Conservation (phyloP, 306 rosid species). For the Albizia julibrissin region DNA sequence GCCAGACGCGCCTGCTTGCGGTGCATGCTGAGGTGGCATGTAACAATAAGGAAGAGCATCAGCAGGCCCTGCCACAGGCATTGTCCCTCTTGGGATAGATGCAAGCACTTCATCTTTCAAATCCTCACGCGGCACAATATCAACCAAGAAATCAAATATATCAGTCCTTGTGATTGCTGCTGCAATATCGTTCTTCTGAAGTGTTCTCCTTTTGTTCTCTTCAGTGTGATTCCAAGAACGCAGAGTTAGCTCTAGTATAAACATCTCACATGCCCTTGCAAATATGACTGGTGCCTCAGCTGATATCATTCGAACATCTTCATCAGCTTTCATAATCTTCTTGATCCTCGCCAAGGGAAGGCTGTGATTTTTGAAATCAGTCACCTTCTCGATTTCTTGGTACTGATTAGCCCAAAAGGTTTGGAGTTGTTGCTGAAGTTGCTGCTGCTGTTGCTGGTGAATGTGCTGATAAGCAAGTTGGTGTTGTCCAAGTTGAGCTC, state of each 20-base stretch:
- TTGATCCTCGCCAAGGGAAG: conserved; percentile 63
- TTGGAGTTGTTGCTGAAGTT: conserved; percentile 55
- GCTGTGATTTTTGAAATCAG: conserved; percentile 59
- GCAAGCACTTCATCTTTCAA: conserved; percentile 62
- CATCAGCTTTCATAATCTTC: conserved; percentile 64
- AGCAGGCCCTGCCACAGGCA: conserved; percentile 59
- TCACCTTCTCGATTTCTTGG: conserved; percentile 56
- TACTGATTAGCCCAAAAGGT: conserved; percentile 48
- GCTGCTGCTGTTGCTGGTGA: conserved; percentile 63
- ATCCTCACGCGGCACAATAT: conserved; percentile 60
- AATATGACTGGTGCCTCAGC: conserved; percentile 58
- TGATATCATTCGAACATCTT: conserved; percentile 59
- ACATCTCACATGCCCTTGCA: conserved; percentile 63
- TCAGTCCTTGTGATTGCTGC: conserved; percentile 61
- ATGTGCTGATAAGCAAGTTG: conserved; percentile 64
- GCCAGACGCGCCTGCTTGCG: conserved; percentile 51
- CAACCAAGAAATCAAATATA: conserved; percentile 55
- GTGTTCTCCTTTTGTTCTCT: conserved; percentile 60
- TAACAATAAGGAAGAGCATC: conserved; percentile 51
- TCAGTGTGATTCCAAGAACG: conserved; percentile 66
- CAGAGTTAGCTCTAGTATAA: conserved; percentile 54
- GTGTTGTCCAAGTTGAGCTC: conserved; percentile 56
- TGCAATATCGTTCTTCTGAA: conserved; percentile 56
- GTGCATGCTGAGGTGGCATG: conserved; percentile 54
- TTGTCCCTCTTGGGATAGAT: conserved; percentile 56